phyloP scores from a whole-genome alignment of 1,284 basidiomycete species.

The Lentinula novae-zelandiae region DNA sequence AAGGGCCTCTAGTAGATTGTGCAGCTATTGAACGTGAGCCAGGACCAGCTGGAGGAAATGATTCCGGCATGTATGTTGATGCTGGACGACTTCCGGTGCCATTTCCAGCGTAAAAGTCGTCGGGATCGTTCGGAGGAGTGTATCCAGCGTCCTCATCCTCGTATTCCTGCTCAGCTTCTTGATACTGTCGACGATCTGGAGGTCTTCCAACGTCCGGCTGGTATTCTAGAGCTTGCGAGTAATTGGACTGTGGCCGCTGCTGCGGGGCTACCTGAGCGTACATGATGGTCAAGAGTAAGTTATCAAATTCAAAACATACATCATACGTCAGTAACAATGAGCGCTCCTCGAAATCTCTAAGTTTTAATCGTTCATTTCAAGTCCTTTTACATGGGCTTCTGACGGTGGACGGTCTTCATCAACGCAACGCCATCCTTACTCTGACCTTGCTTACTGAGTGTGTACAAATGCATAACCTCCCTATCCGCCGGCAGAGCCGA shows the following conservation, averaged over 20 bases:
- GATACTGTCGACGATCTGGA: conserved; percentile 7
- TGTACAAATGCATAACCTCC: background rate
- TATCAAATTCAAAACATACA: background rate
- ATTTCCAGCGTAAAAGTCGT: conserved; percentile 14
- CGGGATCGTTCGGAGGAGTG: conserved; percentile 10
- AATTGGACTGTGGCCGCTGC: conserved; percentile 11
- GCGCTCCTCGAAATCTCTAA: background rate
- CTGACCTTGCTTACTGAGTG: too few species aligned
- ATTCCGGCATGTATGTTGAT: conserved; percentile 11
- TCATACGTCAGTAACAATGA: background rate
- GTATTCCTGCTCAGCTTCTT: conserved; percentile 10
- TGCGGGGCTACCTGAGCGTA: conserved; percentile 9
- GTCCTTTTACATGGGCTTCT: background rate
- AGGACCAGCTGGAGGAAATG: conserved; percentile 1
- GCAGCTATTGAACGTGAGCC: conserved; percentile 30
- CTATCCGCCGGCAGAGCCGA: background rate
- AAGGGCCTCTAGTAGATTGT: conserved; percentile 46
- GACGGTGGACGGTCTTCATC: background rate
- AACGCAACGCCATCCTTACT: too few species aligned
- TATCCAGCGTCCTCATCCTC: conserved; percentile 14
- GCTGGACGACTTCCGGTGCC: conserved; percentile 6
- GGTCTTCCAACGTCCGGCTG: conserved; percentile 7
- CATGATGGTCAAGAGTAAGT: conserved; percentile 11
- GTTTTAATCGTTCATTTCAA: background rate
- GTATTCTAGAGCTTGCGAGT: conserved; percentile 10